A percentile compares a stretch with the other conserved stretches of the same genome.
Evolutionary conservation across 352 stramenopile species (phyloP).

Genomic region (Phytophthora podocarpi): DNA sequence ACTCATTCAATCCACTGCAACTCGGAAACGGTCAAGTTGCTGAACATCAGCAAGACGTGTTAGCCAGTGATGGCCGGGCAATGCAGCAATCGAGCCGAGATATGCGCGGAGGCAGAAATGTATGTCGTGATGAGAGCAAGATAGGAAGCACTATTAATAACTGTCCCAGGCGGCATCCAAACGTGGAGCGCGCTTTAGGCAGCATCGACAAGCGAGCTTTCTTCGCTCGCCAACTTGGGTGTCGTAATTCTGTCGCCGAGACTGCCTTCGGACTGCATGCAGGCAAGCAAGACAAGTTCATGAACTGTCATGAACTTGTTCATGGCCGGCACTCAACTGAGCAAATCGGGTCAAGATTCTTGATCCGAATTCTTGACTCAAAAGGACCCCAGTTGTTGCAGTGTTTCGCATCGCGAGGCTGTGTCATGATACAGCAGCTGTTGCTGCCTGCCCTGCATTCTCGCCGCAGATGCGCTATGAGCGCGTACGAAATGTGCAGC

Average conservation of each 20-base stretch:
- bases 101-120: slow-evolving; percentile 27
- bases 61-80: not conserved
- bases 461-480: slow-evolving; percentile 20
- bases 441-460: not conserved
- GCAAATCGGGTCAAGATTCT: not conserved
- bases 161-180: slow-evolving; percentile 14
- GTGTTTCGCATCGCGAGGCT: not conserved
- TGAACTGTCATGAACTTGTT: no score
- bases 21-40: no score
- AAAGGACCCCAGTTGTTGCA: slow-evolving; percentile 3
- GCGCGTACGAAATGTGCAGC: slow-evolving; percentile 4
- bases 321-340: no score
- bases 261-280: not conserved
- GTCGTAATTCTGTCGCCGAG: slow-evolving; percentile 2
- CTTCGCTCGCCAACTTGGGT: slow-evolving; percentile 1
- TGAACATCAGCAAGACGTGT: no score
- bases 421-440: slow-evolving; percentile 13
- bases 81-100: slow-evolving; percentile 14
- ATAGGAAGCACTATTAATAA: slow-evolving; percentile 19
- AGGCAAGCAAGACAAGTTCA: no score
- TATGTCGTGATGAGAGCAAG: slow-evolving; percentile 25
- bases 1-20: no score
- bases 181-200: slow-evolving; percentile 1
- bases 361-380: not conserved
- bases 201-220: not conserved